phyloP scores from a whole-genome alignment of 2,329 filamentous ascomycete genomes.

The Clarireedia hainanense region DNA sequence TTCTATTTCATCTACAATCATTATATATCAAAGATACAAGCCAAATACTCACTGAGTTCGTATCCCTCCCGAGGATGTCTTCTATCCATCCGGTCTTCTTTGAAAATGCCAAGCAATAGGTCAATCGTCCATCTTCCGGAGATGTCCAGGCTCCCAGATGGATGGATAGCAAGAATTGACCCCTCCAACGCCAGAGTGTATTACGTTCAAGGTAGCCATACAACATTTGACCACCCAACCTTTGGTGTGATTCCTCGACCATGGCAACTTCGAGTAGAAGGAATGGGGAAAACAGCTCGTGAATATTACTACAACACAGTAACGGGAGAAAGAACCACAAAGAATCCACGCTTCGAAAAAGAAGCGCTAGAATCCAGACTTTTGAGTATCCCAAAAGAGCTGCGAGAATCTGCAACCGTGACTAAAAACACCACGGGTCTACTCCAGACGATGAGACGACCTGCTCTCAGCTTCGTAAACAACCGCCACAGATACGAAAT shows the following conservation, averaged over 20 bases:
- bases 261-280: slow-evolving; percentile 11
- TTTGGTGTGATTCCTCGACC: slow-evolving; percentile 8
- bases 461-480: background rate
- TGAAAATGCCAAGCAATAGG: background rate
- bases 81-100: background rate
- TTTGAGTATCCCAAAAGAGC: slow-evolving; percentile 1
- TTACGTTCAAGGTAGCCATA: background rate
- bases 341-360: slow-evolving; percentile 11
- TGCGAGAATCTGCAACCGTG: slow-evolving; percentile 8
- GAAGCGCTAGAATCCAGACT: background rate
- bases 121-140: background rate
- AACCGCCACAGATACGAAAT: slow-evolving; percentile 17
- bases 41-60: too few relatives aligned
- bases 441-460: slow-evolving; percentile 3
- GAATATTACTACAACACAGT: slow-evolving; percentile 8
- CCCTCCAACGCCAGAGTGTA: slow-evolving; percentile 1
- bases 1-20: too few relatives aligned
- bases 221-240: slow-evolving; percentile 7
- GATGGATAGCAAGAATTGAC: slow-evolving; percentile 3
- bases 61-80: background rate
- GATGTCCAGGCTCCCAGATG: background rate
- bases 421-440: background rate
- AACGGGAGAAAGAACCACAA: background rate
- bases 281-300: background rate
- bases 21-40: too few relatives aligned